Conservation (phyloP, 179 eudicot genomes). For the Carnegiea gigantea region DNA sequence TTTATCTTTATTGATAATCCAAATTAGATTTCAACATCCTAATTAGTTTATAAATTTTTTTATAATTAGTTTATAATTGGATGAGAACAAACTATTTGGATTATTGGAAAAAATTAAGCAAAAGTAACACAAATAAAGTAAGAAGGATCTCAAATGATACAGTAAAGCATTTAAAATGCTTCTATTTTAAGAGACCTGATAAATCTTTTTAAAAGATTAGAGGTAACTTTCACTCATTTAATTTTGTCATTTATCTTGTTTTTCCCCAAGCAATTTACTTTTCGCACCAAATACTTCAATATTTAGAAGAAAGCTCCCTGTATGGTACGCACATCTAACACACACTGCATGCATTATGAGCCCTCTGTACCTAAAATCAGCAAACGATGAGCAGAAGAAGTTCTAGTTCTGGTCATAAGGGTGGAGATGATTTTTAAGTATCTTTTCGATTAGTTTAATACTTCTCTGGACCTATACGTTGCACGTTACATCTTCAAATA, state of each 20-base stretch:
- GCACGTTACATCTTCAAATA: no score
- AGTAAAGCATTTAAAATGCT: no score
- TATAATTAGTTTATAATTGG: no score
- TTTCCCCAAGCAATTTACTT: background rate
- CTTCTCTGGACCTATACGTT: no score
- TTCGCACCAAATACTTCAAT: slow-evolving; percentile 3
- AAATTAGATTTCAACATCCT: no score
- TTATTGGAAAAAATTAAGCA: no score
- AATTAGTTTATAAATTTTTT: no score
- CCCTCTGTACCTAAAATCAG: background rate
- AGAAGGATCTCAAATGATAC: no score
- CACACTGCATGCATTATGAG: background rate
- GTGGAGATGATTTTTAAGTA: background rate
- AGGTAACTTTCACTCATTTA: background rate
- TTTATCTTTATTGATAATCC: no score
- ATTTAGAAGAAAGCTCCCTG: background rate
- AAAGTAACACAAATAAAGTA: no score
- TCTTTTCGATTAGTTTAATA: background rate
- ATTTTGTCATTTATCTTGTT: background rate
- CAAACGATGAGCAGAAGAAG: background rate
- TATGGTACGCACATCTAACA: background rate
- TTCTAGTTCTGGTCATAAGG: background rate
- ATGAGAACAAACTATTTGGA: no score
- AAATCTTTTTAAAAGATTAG: background rate
- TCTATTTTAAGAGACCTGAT: no score